Evolutionary conservation across 495 filamentous ascomycete species (phyloP).

Genomic region (Penicillium canariense): DNA sequence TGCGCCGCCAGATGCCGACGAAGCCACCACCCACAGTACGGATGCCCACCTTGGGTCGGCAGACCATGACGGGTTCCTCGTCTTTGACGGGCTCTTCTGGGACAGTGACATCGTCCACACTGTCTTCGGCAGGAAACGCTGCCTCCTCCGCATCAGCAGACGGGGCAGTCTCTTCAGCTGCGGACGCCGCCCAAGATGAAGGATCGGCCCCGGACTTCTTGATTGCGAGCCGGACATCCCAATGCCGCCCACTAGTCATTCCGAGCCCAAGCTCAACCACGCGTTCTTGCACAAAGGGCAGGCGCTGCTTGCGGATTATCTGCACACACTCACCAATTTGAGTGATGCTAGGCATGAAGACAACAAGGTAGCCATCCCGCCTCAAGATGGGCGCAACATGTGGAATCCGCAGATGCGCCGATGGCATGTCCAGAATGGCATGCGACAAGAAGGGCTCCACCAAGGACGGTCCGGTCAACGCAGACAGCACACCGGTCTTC

Average conservation of each 20-base stretch:
- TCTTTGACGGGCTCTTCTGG: conserved; percentile 19
- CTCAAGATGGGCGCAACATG: conserved; percentile 56
- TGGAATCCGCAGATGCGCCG: conserved; percentile 54
- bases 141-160: conserved; percentile 12
- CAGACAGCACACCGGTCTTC: conserved; percentile 23
- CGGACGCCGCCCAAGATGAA: conserved; percentile 30
- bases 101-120: not conserved
- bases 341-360: conserved; percentile 74
- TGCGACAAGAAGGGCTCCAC: conserved; percentile 61
- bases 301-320: conserved; percentile 43
- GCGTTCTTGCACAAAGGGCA: conserved; percentile 59
- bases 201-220: conserved; percentile 46
- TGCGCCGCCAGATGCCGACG: conserved; percentile 62
- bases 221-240: conserved; percentile 61
- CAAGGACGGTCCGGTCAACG: conserved; percentile 6
- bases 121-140: not conserved
- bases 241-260: conserved; percentile 56
- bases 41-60: conserved; percentile 65
- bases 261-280: conserved; percentile 63
- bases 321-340: conserved; percentile 65
- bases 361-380: conserved; percentile 58
- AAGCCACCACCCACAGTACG: conserved; percentile 68
- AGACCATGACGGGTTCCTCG: conserved; percentile 57
- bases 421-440: conserved; percentile 69
- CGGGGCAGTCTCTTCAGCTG: conserved; percentile 9